Evolutionary conservation across 2,329 filamentous ascomycete genomes (phyloP).

Genomic region (Thelonectria blattea): DNA sequence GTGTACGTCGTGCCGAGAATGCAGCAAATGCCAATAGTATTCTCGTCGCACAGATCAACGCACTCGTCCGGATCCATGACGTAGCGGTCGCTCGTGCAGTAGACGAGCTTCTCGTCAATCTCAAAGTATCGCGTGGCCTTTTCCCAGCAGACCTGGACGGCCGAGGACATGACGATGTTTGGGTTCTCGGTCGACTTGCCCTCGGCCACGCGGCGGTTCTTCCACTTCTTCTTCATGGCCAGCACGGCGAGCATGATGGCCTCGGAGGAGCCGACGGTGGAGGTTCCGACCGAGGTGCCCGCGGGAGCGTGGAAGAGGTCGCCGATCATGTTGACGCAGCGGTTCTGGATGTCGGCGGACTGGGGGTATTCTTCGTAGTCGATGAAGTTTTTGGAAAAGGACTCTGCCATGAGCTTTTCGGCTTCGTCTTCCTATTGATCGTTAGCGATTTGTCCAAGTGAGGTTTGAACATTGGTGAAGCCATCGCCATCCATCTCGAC

Average conservation of each 20-base stretch:
- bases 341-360: constrained; percentile 86
- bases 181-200: constrained; percentile 82
- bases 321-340: constrained; percentile 90
- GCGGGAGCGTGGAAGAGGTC: constrained; percentile 83
- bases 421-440: constrained; percentile 82
- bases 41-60: constrained; percentile 67
- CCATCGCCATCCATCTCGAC: neutral
- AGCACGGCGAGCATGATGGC: constrained; percentile 83
- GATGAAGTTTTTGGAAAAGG: constrained; percentile 95
- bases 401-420: constrained; percentile 93
- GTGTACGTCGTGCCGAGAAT: constrained; percentile 96
- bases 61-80: constrained; percentile 69
- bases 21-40: constrained; percentile 87
- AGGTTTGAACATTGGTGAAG: neutral
- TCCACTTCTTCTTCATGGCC: constrained; percentile 96
- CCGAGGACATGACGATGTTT: constrained; percentile 95
- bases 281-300: constrained; percentile 79
- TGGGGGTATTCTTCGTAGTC: constrained; percentile 87
- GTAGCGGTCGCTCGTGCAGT: constrained; percentile 65
- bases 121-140: constrained; percentile 91
- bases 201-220: constrained; percentile 80
- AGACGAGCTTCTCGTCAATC: constrained; percentile 84
- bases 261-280: constrained; percentile 88
- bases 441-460: constrained; percentile 25
- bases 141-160: constrained; percentile 97